Evolutionary conservation across 331 rosid species (phyloP).

Genomic region (Cucumis variabilis): DNA sequence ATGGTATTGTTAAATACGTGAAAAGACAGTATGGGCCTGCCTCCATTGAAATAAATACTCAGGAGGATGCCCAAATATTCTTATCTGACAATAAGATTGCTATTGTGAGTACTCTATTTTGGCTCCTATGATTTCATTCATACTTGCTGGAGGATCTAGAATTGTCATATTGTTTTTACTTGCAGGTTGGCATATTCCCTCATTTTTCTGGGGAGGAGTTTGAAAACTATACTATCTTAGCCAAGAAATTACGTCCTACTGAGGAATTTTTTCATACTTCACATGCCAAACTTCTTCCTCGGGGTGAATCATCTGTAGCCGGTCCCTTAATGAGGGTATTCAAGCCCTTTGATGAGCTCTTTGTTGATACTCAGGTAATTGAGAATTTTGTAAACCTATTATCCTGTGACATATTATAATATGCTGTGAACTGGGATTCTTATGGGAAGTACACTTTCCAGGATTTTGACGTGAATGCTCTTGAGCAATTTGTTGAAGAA

Average conservation of each 20-base stretch:
- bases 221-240: constrained; percentile 62
- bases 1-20: constrained; percentile 80
- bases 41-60: constrained; percentile 71
- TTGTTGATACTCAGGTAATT: constrained; percentile 76
- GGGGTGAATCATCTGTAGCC: constrained; percentile 75
- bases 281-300: constrained; percentile 85
- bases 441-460: constrained; percentile 34
- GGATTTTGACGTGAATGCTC: constrained; percentile 76
- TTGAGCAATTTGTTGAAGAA: constrained; percentile 75
- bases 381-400: background rate
- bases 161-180: background rate
- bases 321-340: constrained; percentile 82
- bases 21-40: constrained; percentile 93
- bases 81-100: constrained; percentile 68
- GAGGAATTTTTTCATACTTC: constrained; percentile 85
- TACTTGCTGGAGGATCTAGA: background rate
- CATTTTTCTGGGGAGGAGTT: constrained; percentile 83
- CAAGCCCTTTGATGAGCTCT: constrained; percentile 94
- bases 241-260: constrained; percentile 85
- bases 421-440: background rate
- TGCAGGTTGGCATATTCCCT: constrained; percentile 86
- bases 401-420: background rate
- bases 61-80: constrained; percentile 61
- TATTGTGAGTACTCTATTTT: constrained; percentile 56
- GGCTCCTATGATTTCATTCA: background rate